Conservation (phyloP, 148 eudicot species). For the Rheum nobile region DNA sequence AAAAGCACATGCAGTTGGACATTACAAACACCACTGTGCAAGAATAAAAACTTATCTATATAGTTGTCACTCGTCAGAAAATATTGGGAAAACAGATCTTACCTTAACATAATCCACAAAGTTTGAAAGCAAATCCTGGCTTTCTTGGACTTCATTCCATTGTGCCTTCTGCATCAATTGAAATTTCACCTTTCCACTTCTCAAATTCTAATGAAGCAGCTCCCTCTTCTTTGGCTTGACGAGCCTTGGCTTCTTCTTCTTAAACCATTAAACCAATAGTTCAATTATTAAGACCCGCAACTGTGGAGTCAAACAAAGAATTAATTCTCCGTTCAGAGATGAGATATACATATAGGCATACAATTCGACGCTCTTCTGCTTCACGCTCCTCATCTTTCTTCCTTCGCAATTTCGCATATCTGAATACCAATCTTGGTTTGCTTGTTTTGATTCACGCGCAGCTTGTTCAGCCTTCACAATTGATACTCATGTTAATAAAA, state of each 20-base stretch:
- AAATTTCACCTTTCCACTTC: constrained; percentile 93
- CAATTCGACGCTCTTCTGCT: constrained; percentile 70
- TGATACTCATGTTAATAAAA: background rate
- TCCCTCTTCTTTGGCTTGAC: constrained; percentile 87
- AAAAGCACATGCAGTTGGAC: no score
- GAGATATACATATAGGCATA: constrained; percentile 29
- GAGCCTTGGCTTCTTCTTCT: constrained; percentile 97
- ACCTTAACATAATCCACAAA: constrained; percentile 98
- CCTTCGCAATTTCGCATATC: constrained; percentile 79
- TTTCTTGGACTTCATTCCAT: constrained; percentile 89
- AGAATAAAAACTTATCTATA: background rate
- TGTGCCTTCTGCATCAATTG: constrained; percentile 94
- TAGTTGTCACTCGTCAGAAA: background rate
- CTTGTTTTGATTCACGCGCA: constrained; percentile 59
- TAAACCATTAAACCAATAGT: constrained; percentile 21
- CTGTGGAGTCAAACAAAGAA: background rate
- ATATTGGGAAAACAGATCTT: constrained; percentile 1
- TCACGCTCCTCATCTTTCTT: constrained; percentile 92
- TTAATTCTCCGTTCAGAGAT: background rate
- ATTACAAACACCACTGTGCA: background rate
- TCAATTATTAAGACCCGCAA: background rate
- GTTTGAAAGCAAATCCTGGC: constrained; percentile 74
- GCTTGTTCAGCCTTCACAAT: constrained; percentile 83
- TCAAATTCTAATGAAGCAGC: constrained; percentile 91
- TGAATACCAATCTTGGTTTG: constrained; percentile 82